Conservation (phyloP, 495 filamentous ascomycete genomes). For the Podospora anserina region DNA sequence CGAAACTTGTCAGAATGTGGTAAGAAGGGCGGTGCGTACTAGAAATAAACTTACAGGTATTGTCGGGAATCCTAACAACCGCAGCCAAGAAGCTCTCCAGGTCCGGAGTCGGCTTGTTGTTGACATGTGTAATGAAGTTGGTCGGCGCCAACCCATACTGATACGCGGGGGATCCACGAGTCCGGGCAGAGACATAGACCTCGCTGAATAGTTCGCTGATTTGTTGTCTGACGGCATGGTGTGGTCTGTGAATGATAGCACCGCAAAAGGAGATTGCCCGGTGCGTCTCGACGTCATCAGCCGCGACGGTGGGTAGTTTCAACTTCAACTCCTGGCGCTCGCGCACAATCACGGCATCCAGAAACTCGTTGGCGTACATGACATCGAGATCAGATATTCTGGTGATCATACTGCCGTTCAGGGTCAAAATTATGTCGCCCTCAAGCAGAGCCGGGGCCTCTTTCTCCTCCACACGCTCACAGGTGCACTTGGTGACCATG, state of each 20-base stretch:
- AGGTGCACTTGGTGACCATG: constrained; percentile 85
- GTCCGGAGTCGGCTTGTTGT: constrained; percentile 77
- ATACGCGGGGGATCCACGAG: constrained; percentile 80
- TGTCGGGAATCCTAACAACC: constrained; percentile 84
- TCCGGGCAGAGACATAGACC: constrained; percentile 89
- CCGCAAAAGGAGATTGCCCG: constrained; percentile 92
- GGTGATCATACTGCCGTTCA: constrained; percentile 91
- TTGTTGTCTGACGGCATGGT: constrained; percentile 95
- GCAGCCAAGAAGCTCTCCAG: constrained; percentile 74
- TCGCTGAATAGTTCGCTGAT: constrained; percentile 95
- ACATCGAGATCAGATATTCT: constrained; percentile 88
- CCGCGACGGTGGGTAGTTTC: constrained; percentile 80
- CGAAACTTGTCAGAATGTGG: constrained; percentile 7
- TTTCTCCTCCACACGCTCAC: constrained; percentile 64
- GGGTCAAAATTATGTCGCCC: constrained; percentile 86
- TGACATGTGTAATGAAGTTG: constrained; percentile 96
- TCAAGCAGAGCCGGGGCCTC: constrained; percentile 63
- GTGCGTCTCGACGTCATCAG: constrained; percentile 87
- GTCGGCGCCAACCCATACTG: constrained; percentile 92
- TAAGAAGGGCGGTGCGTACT: background rate
- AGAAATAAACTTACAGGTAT: constrained; percentile 63
- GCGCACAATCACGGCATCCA: constrained; percentile 85
- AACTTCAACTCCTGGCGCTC: constrained; percentile 74
- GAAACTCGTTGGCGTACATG: constrained; percentile 85
- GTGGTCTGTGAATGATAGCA: constrained; percentile 85